Evolutionary conservation across 1,284 basidiomycete genomes (phyloP), one percentile per base, ranked within the genome.

Genomic region (Ustilago trichophora): DNA sequence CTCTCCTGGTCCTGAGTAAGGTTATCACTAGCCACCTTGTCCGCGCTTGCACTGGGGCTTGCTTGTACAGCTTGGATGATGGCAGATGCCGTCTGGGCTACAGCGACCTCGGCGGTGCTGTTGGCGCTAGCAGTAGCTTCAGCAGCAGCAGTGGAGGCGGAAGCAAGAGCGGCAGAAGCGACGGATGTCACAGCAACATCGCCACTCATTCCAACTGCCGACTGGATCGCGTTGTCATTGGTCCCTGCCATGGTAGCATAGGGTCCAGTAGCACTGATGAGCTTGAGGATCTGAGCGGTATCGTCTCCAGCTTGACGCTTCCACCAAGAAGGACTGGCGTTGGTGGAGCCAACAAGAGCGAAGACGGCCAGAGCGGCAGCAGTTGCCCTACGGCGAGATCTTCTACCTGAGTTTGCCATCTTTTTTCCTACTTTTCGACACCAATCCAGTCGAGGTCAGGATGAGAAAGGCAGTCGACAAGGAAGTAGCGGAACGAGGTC

Each of bases 121-220:
- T 13, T 8, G 27, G 27, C 24, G 6, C 25, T 25, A 24, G 46
- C 33, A 7, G 48, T 47, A 10, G 33, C 40, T 21, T 41, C 29
- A 2, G 48, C 35, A 16, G 31, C 44, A 13, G 41, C 35, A 26
- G 51, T 31, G 4, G 46, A 26, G 15, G 31, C 25, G 11, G 31
- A 13, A 19, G 48, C 41, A 9, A 37, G 36, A 11, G 33, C 33
- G 10, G 31, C 26, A 9, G 44, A 44, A 8, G 53, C 13, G n/a
- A n/a, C n/a, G n/a, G n/a, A n/a, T n/a, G n/a, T n/a, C n/a, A n/a
- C n/a, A 4, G 44, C 18, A 16, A 44, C 25, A 25, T 54, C 63
- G 6, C 63, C 63, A 29, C 63, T 66, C 51, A 58, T 32, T 3
- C 56, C 55, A 2, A 66, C 63, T 2, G 63, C 63, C 2, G 55